phyloP scores from a whole-genome alignment of 208 protist genomes.

The Acanthamoeba lenticulata region DNA sequence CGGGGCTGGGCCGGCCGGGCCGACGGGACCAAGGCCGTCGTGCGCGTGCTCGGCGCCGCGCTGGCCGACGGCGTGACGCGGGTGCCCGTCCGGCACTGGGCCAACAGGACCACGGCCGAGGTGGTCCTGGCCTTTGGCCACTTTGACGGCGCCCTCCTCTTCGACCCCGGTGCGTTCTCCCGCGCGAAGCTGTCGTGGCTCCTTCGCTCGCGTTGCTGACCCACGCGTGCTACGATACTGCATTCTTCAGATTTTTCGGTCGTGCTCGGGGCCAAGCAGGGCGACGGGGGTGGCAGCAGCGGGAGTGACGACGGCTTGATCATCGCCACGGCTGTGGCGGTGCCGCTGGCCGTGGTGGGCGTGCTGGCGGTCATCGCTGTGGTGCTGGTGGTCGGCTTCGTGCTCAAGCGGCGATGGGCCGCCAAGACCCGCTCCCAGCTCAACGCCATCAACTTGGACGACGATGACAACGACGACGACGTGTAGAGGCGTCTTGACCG shows the following conservation, averaged over 20 bases:
- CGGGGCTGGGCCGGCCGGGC: too few species aligned
- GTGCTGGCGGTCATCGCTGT: neutral
- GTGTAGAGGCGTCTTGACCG: neutral
- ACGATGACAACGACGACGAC: neutral
- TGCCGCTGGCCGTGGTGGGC: neutral
- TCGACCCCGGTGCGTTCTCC: neutral
- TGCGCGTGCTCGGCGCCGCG: neutral
- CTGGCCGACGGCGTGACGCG: neutral
- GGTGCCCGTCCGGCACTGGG: neutral
- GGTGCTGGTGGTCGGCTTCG: neutral
- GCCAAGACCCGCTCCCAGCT: neutral
- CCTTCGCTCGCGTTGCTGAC: too few species aligned
- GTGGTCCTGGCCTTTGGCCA: neutral
- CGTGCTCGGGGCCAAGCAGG: neutral
- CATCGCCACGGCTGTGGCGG: neutral
- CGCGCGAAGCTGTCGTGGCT: too few species aligned
- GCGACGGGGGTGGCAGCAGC: too few species aligned
- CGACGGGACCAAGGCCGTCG: neutral
- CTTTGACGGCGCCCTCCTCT: neutral
- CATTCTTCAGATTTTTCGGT: neutral
- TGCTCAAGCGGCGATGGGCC: neutral
- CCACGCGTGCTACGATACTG: too few species aligned
- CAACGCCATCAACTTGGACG: neutral
- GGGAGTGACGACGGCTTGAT: neutral
- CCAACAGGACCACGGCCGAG: neutral